Percentiles rank a stretch among this genome's conserved stretches.
phyloP scores from a whole-genome alignment of 2,329 filamentous ascomycete genomes.

The Alternaria hordeiaustralica region DNA sequence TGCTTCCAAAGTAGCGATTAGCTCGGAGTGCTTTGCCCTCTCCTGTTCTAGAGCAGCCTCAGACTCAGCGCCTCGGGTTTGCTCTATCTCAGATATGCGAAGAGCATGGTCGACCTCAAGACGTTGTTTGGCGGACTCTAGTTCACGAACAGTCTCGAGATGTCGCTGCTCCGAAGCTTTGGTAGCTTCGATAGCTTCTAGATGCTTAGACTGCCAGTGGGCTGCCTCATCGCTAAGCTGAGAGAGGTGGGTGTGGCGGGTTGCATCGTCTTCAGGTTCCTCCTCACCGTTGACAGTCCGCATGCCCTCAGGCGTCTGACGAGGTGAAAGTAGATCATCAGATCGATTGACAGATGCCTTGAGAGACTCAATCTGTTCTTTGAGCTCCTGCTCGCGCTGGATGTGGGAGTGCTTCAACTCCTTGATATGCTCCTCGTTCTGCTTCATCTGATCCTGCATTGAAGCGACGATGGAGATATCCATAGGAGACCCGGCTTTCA shows the following conservation, averaged over 20 bases:
- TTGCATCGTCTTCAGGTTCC: slow-evolving; percentile 30
- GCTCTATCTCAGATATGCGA: slow-evolving; percentile 40
- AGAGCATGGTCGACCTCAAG: slow-evolving; percentile 45
- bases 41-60: slow-evolving; percentile 49
- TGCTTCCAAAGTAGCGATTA: slow-evolving; percentile 65
- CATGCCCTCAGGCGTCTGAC: slow-evolving; percentile 11
- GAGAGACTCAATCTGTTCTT: slow-evolving; percentile 72
- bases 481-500: slow-evolving; percentile 79
- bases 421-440: slow-evolving; percentile 80
- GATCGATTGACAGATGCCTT: slow-evolving; percentile 58
- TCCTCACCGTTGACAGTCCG: slow-evolving; percentile 11
- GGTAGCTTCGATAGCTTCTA: slow-evolving; percentile 72
- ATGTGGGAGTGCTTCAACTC: slow-evolving; percentile 75
- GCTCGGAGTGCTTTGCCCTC: slow-evolving; percentile 56
- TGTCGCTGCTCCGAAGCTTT: slow-evolving; percentile 76
- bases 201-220: slow-evolving; percentile 78
- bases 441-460: slow-evolving; percentile 85
- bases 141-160: slow-evolving; percentile 71
- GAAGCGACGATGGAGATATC: slow-evolving; percentile 90
- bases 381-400: slow-evolving; percentile 76
- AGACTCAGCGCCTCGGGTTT: slow-evolving; percentile 34
- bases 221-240: slow-evolving; percentile 74
- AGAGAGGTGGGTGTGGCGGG: slow-evolving; percentile 65
- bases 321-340: slow-evolving; percentile 28
- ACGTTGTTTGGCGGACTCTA: slow-evolving; percentile 66